Evolutionary conservation across 2,329 filamentous ascomycete genomes (phyloP), one percentile per base, ranked within the genome.

Genomic region (Monosporascus sp.): DNA sequence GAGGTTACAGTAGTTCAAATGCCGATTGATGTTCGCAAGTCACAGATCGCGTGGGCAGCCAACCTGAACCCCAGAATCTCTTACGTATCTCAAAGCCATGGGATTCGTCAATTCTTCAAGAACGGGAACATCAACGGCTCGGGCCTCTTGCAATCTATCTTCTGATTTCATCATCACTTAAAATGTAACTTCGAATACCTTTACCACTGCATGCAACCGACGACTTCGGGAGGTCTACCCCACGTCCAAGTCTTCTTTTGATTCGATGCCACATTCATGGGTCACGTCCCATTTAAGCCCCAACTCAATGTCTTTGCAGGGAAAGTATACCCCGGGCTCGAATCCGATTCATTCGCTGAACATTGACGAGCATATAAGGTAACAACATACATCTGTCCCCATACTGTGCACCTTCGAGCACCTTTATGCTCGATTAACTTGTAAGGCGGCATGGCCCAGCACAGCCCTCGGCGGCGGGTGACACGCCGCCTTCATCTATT

Each of bases 41-140:
- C 27, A 46, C 39, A n/a, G n/a, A 18, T 54, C 36, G 38, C 47
- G 24, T 41, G 46, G 43, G 50, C 39, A 35, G 53, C 44, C 31
- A 35, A 54, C 52, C 35, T 47, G 37, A 55, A 50, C 31, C 49
- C 51, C 53, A 44, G 53, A 57, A 57, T 53, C 49, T 53, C 57
- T 66, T 64, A 65, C 64, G 63, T 66, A 65, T 57, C 54, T 50
- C 45, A 43, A 61, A 60, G 36, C 55, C 51, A 53, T 61, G 39
- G 59, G 49, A 65, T 65, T 62, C 57, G 59, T 57, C 56, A 27
- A 50, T 51, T 53, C n/a, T 44, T 50, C 46, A 39, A 51, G 51
- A 52, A 15, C 52, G 57, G 55, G 55, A 57, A 52, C 38, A 46
- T 54, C 51, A 44, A 57, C 62, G 63, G 63, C 50, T 60, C 57